Percentiles rank a stretch among this genome's conserved stretches.
phyloP scores from a whole-genome alignment of 2,329 filamentous ascomycete species.

The Alternaria brassicae region DNA sequence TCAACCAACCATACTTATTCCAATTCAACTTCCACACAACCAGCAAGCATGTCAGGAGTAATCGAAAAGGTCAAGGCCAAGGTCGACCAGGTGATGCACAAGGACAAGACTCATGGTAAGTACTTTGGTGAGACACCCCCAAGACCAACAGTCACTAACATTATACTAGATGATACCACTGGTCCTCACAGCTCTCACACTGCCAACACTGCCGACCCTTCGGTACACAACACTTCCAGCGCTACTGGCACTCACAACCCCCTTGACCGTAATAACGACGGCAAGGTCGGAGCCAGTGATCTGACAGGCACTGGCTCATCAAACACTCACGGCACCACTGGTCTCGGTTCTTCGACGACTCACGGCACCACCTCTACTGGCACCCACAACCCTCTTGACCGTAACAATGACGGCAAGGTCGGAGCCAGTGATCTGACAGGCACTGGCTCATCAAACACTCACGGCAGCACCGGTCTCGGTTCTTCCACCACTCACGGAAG shows the following conservation, averaged over 20 bases:
- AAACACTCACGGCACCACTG: neutral
- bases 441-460: constrained; percentile 5
- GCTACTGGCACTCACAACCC: constrained; percentile 23
- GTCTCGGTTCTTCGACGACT: constrained; percentile 28
- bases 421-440: too few relatives aligned
- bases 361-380: constrained; percentile 16
- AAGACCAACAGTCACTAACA: constrained; percentile 3
- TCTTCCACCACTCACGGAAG: constrained; percentile 5
- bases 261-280: too few relatives aligned
- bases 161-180: constrained; percentile 32
- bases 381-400: too few relatives aligned
- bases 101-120: constrained; percentile 42
- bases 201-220: constrained; percentile 33
- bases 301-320: constrained; percentile 16
- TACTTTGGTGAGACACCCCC: neutral
- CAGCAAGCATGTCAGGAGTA: constrained; percentile 36
- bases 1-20: constrained; percentile 6
- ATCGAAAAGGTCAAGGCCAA: constrained; percentile 50
- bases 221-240: constrained; percentile 14
- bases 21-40: constrained; percentile 14
- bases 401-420: too few relatives aligned
- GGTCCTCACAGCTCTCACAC: constrained; percentile 40
- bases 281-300: too few relatives aligned
- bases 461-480: neutral
- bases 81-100: constrained; percentile 48